These are phyloP conservation scores for Tylopilus rubrobrunneus DNA, from an alignment of 768 basidiomycete species.

Conservation along the genomic window DNA sequence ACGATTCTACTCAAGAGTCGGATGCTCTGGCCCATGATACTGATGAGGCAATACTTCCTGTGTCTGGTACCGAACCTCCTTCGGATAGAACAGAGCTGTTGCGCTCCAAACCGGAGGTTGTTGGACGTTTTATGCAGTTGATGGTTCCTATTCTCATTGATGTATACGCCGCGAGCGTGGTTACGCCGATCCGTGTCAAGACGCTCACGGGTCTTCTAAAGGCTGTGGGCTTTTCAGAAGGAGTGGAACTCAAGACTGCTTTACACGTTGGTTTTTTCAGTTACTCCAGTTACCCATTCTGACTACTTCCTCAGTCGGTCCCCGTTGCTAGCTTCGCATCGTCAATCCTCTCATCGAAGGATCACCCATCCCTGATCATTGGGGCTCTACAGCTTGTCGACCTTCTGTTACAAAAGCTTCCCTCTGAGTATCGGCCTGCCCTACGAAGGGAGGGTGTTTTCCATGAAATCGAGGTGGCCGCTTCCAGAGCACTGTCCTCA, in stretches of 20 bases:
- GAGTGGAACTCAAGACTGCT: conserved; percentile 69
- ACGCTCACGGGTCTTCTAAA: conserved; percentile 86
- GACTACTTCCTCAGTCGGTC: conserved; percentile 58
- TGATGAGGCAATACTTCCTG: conserved; percentile 31
- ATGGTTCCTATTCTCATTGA: conserved; percentile 94
- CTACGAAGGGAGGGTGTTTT: conserved; percentile 96
- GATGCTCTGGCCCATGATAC: conserved; percentile 43
- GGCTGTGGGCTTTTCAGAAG: conserved; percentile 84
- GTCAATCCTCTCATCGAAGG: conserved; percentile 88
- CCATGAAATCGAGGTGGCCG: conserved; percentile 84
- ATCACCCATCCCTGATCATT: conserved; percentile 82
- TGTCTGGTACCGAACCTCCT: conserved; percentile 32
- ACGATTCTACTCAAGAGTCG: conserved; percentile 29
- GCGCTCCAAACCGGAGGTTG: conserved; percentile 68
- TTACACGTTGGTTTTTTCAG: conserved; percentile 56
- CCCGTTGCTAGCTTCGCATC: conserved; percentile 95
- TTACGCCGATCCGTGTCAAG: conserved; percentile 81
- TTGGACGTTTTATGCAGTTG: conserved; percentile 81
- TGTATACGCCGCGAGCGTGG: conserved; percentile 98
- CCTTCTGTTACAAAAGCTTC: conserved; percentile 79
- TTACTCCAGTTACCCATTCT: not conserved
- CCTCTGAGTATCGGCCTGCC: conserved; percentile 78
- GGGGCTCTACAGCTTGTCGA: conserved; percentile 93
- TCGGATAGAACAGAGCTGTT: conserved; percentile 71
- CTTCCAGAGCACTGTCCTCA: conserved; percentile 57